Evolutionary conservation across 176 grass and related monocot genomes (phyloP).

Genomic region (Oryza officinalis): DNA sequence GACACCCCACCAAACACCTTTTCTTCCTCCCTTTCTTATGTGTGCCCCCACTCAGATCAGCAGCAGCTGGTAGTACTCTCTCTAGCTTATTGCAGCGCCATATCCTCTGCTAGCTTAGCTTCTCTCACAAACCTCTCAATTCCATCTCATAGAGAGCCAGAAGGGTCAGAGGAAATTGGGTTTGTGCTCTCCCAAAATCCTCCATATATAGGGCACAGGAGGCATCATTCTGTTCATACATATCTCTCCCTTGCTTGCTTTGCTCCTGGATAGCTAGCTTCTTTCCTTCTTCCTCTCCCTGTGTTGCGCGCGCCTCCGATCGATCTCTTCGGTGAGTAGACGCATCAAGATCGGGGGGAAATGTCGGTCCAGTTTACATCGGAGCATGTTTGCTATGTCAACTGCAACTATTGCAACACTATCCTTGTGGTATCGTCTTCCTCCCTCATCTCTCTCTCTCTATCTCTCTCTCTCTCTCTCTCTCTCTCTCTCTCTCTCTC

Average conservation of each 20-base stretch:
- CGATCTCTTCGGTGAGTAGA: background rate
- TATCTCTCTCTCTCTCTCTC: background rate
- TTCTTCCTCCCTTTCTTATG: constrained; percentile 19
- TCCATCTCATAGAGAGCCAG: constrained; percentile 13
- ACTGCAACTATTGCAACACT: constrained; percentile 95
- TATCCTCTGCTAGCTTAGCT: constrained; percentile 17
- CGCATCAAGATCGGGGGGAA: constrained; percentile 31
- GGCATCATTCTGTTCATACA: constrained; percentile 47
- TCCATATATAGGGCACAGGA: constrained; percentile 51
- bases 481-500: background rate
- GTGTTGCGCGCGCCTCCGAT: background rate
- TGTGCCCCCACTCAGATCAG: constrained; percentile 40
- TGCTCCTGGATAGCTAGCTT: background rate
- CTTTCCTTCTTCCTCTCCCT: background rate
- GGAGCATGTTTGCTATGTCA: constrained; percentile 87
- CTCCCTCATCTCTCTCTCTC: background rate
- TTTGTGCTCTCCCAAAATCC: constrained; percentile 34
- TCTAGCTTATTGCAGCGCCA: background rate
- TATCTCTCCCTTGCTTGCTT: constrained; percentile 23
- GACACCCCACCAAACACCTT: constrained; percentile 50
- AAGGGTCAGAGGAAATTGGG: constrained; percentile 30
- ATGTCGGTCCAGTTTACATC: constrained; percentile 68
- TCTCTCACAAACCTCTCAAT: constrained; percentile 45
- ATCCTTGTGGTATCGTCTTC: constrained; percentile 73
- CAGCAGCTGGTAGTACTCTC: background rate